These are phyloP conservation scores for Xanthoceras sorbifolium DNA, from an alignment of 345 rosid species.

Conservation along the genomic window DNA sequence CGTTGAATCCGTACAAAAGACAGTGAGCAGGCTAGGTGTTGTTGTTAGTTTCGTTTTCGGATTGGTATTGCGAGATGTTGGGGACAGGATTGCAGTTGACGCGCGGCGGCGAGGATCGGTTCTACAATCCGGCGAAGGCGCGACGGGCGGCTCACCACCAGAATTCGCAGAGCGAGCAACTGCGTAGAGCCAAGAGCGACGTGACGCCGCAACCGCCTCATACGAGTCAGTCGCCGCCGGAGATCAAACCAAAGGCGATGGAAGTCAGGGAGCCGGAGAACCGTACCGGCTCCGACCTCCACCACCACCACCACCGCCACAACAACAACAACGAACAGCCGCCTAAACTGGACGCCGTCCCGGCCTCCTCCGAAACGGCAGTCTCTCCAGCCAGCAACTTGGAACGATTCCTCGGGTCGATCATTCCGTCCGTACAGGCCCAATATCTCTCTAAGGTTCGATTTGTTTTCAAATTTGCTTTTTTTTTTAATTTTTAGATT, in stretches of 20 bases:
- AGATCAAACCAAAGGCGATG: conserved; percentile 8
- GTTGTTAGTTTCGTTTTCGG: neutral
- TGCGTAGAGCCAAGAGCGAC: conserved; percentile 46
- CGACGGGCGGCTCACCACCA: conserved; percentile 44
- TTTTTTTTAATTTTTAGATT: neutral
- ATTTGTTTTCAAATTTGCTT: neutral
- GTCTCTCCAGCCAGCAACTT: conserved; percentile 43
- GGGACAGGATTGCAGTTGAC: conserved; percentile 51
- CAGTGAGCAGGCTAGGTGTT: neutral
- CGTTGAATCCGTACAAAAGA: neutral
- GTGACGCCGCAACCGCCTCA: conserved; percentile 14
- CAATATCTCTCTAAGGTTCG: conserved; percentile 59
- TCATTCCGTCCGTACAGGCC: conserved; percentile 51
- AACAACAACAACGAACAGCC: neutral
- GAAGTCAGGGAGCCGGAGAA: conserved; percentile 29
- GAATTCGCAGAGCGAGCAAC: conserved; percentile 37
- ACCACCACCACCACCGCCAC: no score
- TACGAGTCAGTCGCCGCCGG: conserved; percentile 31
- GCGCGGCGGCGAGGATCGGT: conserved; percentile 54
- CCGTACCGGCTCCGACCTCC: conserved; percentile 19
- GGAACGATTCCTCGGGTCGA: conserved; percentile 53
- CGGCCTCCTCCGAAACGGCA: conserved; percentile 27
- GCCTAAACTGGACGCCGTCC: conserved; percentile 23
- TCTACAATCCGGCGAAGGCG: conserved; percentile 38
- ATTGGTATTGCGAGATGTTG: conserved; percentile 37